phyloP scores from a whole-genome alignment of 2,329 filamentous ascomycete species.

The Fusarium continuum region DNA sequence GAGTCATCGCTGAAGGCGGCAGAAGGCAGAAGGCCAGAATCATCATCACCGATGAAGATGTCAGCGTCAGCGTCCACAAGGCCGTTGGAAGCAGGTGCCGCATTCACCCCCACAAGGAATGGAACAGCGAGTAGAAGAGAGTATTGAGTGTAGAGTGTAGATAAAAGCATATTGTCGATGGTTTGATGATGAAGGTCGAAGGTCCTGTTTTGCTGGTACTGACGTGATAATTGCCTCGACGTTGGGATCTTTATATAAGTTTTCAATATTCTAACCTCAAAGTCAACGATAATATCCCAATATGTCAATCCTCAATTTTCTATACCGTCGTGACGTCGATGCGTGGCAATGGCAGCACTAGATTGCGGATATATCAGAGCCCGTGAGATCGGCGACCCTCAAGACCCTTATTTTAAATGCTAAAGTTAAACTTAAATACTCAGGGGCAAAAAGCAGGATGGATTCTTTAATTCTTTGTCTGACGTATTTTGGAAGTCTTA shows the following conservation, averaged over 20 bases:
- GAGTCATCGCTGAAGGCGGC: not conserved
- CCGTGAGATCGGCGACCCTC: slow-evolving; percentile 22
- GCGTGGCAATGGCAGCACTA: slow-evolving; percentile 1
- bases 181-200: not conserved
- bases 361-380: slow-evolving; percentile 14
- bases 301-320: not conserved
- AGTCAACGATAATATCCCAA: not conserved
- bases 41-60: not conserved
- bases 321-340: slow-evolving; percentile 11
- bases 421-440: slow-evolving; percentile 12
- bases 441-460: slow-evolving; percentile 3
- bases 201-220: not conserved
- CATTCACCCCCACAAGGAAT: not conserved
- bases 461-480: not conserved
- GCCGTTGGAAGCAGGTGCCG: slow-evolving; percentile 16
- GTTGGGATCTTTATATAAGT: not conserved
- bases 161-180: slow-evolving; percentile 21
- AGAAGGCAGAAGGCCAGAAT: not conserved
- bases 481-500: not conserved
- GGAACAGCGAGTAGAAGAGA: slow-evolving; percentile 18
- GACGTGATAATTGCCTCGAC: not conserved
- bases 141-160: slow-evolving; percentile 1
- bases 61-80: not conserved
- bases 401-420: not conserved
- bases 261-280: too few species aligned